Evolutionary conservation across 345 rosid species (phyloP), one percentile per base, ranked within the genome.

Genomic region (Ceriops zippeliana): DNA sequence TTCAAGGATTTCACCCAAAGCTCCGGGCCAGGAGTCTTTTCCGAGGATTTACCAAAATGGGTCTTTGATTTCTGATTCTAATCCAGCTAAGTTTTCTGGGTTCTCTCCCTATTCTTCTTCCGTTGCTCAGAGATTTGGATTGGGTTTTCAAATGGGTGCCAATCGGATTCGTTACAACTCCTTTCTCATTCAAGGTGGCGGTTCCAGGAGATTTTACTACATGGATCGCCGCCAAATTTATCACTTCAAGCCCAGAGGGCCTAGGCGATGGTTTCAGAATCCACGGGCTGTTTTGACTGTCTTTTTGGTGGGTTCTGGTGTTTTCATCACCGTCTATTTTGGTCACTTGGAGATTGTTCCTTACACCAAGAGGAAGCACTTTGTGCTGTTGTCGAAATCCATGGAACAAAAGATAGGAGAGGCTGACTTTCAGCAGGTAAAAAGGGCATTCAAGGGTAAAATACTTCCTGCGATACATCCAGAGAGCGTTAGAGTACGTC

Each of bases 281-380:
- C 99, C 92, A 3, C 82, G 80, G 66, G 82, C 35, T 22, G 77
- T 80, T 26, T 28, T 87, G 62, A 73, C 79, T 26, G 85, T 91
- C 61, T 85, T 84, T 66, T 28, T 84, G 52, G 75, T 87, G 22
- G 83, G 89, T 62, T 87, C 92, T 7, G 96, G 92, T 53, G 77
- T 58, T 63, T 32, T 83, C 7, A 62, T 91, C 70, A 87, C 90
- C 26, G 67, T 95, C 1, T 87, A 80, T 70, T 84, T 75, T 24
- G 96, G 98, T 32, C 83, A 88, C 72, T 75, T 83, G 30, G 99
- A 95, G 84, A 92, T 87, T 0, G 81, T 95, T 27, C 99, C 93
- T 30, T 95, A 95, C 70, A 87, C 99, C 6, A 91, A 92, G 74
- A 53, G 98, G 70, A 87, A 63, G 22, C 97, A 92, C 77, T 86